Evolutionary conservation across 2,329 filamentous ascomycete genomes (phyloP).

Genomic region (Diplodia mutila): DNA sequence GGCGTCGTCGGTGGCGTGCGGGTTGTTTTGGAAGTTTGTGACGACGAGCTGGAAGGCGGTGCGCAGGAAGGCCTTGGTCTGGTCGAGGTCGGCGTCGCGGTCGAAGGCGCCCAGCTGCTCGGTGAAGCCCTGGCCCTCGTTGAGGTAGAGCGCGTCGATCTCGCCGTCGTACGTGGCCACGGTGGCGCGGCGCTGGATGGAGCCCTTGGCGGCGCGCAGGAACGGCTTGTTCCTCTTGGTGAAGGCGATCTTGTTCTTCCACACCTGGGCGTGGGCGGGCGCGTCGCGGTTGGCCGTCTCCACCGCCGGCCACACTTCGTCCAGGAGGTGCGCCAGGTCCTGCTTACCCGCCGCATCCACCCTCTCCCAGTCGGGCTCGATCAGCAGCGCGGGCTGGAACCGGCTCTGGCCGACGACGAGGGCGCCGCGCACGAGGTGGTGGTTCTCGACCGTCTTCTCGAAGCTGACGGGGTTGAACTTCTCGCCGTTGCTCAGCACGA

Average conservation of each 20-base stretch:
- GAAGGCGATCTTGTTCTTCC: slow-evolving; percentile 49
- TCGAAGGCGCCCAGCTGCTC: slow-evolving; percentile 22
- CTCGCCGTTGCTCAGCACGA: slow-evolving; percentile 31
- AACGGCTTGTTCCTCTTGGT: slow-evolving; percentile 50
- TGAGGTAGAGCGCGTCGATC: slow-evolving; percentile 51
- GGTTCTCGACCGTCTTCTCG: slow-evolving; percentile 33
- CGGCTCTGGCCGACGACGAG: slow-evolving; percentile 39
- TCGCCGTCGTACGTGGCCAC: slow-evolving; percentile 48
- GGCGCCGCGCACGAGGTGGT: slow-evolving; percentile 36
- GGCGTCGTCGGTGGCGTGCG: slow-evolving; percentile 31
- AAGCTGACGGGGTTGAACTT: slow-evolving; percentile 33
- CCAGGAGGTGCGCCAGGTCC: slow-evolving; percentile 37
- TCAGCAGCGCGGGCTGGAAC: slow-evolving; percentile 36
- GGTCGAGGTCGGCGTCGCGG: slow-evolving; percentile 11
- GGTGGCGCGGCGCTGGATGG: slow-evolving; percentile 48
- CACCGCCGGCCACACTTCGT: slow-evolving; percentile 52
- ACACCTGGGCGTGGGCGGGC: slow-evolving; percentile 49
- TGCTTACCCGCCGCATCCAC: slow-evolving; percentile 15
- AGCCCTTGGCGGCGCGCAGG: slow-evolving; percentile 52
- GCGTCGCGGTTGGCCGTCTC: slow-evolving; percentile 49
- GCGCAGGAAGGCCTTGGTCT: slow-evolving; percentile 28
- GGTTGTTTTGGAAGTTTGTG: slow-evolving; percentile 10
- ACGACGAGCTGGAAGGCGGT: slow-evolving; percentile 28
- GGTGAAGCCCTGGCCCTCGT: slow-evolving; percentile 16
- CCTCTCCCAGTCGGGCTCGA: slow-evolving; percentile 33